phyloP scores from a whole-genome alignment of 495 filamentous ascomycete genomes.

The Glutinoglossum americanum region DNA sequence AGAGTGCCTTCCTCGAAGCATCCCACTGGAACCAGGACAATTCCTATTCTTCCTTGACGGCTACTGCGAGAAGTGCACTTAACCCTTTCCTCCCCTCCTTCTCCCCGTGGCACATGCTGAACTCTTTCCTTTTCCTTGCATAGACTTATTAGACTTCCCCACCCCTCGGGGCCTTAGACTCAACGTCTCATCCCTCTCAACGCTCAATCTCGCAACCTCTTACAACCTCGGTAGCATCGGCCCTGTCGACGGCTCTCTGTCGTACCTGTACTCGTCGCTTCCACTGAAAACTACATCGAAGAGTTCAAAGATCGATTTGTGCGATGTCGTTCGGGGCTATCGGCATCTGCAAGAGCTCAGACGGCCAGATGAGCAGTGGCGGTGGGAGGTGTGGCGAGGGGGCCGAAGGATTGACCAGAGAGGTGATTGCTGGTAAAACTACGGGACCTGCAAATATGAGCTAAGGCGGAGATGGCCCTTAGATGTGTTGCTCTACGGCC shows the following conservation, averaged over 20 bases:
- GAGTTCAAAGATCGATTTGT: constrained; percentile 38
- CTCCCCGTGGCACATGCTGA: background rate
- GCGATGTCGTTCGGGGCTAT: constrained; percentile 46
- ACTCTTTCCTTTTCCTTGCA: background rate
- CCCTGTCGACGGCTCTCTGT: constrained; percentile 74
- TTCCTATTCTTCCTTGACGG: constrained; percentile 70
- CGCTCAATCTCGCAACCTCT: constrained; percentile 76
- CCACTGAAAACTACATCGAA: constrained; percentile 29
- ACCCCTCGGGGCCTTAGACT: constrained; percentile 62
- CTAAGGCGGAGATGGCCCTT: constrained; percentile 6
- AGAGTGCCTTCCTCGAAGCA: constrained; percentile 70
- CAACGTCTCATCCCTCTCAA: constrained; percentile 72
- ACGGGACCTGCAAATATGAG: background rate
- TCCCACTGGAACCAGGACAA: constrained; percentile 87
- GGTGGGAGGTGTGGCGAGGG: constrained; percentile 28
- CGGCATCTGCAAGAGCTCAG: constrained; percentile 36
- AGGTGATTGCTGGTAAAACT: constrained; percentile 6
- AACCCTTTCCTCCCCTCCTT: constrained; percentile 5
- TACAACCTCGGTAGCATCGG: constrained; percentile 72
- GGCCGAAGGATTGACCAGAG: constrained; percentile 22
- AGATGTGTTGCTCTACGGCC: constrained; percentile 66
- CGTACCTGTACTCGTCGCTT: constrained; percentile 72
- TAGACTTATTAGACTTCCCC: constrained; percentile 66
- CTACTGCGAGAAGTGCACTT: constrained; percentile 51
- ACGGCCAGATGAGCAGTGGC: constrained; percentile 23